Percentiles rank a stretch among this genome's conserved stretches.
Conservation (phyloP, 139 green algal genomes). For the Trebouxia sp. region DNA sequence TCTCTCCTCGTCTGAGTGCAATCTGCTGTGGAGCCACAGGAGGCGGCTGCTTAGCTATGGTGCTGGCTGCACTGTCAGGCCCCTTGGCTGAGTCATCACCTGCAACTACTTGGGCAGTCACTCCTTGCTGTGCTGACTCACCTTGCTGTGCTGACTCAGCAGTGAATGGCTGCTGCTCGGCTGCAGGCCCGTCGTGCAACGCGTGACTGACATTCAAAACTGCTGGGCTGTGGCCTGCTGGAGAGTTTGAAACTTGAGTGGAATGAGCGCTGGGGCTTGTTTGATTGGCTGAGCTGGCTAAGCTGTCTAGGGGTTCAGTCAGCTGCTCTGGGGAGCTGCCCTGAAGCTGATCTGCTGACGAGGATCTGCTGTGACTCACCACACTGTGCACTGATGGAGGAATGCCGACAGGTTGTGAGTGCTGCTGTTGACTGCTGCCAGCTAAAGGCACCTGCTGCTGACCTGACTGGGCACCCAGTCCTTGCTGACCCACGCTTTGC, state of each 20-base stretch:
- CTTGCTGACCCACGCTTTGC: not conserved
- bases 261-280: not conserved
- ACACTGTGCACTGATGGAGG: not conserved
- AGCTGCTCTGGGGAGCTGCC: not conserved
- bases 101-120: not conserved
- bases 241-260: not conserved
- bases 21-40: not conserved
- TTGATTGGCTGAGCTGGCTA: not conserved
- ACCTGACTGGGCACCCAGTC: not conserved
- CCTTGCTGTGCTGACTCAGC: not conserved
- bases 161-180: not conserved
- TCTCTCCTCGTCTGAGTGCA: not conserved
- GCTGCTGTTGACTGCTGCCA: not conserved
- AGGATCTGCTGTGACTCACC: not conserved
- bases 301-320: not conserved
- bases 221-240: not conserved
- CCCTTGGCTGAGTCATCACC: conserved; percentile 15
- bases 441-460: not conserved
- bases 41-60: not conserved
- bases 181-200: not conserved
- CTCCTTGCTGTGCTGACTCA: not conserved
- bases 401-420: not conserved
- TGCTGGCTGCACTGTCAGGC: not conserved
- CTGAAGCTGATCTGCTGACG: not conserved
- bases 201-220: not conserved